Evolutionary conservation across 768 basidiomycete species (phyloP).

Genomic region (Crassisporium funariophilum): DNA sequence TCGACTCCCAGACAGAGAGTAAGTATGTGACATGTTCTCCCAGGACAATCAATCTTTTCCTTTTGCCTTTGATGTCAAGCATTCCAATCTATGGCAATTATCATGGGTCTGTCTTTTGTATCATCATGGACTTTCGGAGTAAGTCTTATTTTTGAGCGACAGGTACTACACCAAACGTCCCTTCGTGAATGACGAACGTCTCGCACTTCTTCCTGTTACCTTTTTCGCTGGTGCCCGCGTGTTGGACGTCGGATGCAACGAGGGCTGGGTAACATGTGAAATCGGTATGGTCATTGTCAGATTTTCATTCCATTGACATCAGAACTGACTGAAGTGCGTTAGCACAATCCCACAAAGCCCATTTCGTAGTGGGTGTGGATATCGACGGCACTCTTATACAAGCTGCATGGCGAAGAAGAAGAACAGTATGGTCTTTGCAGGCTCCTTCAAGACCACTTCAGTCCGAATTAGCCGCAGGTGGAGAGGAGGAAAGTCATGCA

Average conservation of each 20-base stretch:
- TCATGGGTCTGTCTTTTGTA: slow-evolving; percentile 48
- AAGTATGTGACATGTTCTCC: background rate
- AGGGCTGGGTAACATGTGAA: slow-evolving; percentile 84
- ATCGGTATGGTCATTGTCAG: slow-evolving; percentile 54
- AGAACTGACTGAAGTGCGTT: background rate
- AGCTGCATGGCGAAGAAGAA: slow-evolving; percentile 72
- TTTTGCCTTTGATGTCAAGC: background rate
- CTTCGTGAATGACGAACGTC: slow-evolving; percentile 58
- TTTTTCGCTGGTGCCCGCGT: slow-evolving; percentile 61
- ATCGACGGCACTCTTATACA: slow-evolving; percentile 78
- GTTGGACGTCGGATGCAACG: slow-evolving; percentile 87
- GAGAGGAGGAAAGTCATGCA: too few species aligned
- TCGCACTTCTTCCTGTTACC: slow-evolving; percentile 56
- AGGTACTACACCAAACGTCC: slow-evolving; percentile 84
- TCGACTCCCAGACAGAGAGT: slow-evolving; percentile 17
- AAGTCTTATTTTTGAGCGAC: slow-evolving; percentile 4
- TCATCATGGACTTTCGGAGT: slow-evolving; percentile 1
- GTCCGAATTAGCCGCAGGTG: background rate
- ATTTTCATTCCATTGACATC: background rate
- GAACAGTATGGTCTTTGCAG: slow-evolving; percentile 73
- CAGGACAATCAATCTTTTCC: background rate
- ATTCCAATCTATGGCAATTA: slow-evolving; percentile 68
- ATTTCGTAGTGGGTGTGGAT: slow-evolving; percentile 80
- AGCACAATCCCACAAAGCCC: slow-evolving; percentile 69
- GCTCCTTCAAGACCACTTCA: slow-evolving; percentile 31